Evolutionary conservation across 345 rosid genomes (phyloP), one percentile per base, ranked within the genome.

Genomic region (Salix dunnii): DNA sequence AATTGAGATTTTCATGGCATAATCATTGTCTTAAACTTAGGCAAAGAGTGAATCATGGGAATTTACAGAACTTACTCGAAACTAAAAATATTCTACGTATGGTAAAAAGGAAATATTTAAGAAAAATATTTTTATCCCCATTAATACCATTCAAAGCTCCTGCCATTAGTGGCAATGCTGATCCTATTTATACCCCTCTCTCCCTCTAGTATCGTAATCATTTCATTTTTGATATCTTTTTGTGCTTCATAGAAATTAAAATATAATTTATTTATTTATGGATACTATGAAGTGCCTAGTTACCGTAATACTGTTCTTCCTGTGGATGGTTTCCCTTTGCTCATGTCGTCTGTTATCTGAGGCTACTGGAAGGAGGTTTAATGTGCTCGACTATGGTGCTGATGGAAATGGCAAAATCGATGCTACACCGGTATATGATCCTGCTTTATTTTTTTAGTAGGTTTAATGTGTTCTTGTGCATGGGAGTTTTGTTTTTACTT

Each of bases 331-430:
- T 46, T 46, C 49, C 49, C 14, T 3, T 46, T 46, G 49, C 18
- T 46, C 49, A 3, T 14, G 49, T 2, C 49, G 49, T 46, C 16
- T 46, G 14, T 3, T 46, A 46, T 1, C 18, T 14, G 49, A 46
- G 16, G 49, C 17, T 66, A 8, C 20, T 1, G 28, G 17, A 25
- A 49, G 0, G 3, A 11, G 9, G 33, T 73, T 76, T 33, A 27
- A 78, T 30, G 82, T 85, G 28, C 11, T 51, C 25, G 13, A 42
- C 12, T 85, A 68, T 68, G 82, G 83, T 48, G 82, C 83, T 6
- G 55, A 58, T 35, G 82, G 80, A 66, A 84, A 74, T 62, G 82
- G 82, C 75, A 14, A 28, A 14, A 77, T 80, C 2, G 80, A 82
- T 23, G 79, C 80, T 48, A 77, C 87, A 27, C 27, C 28, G 14